Percentiles rank a stretch among this genome's conserved stretches.
These are phyloP conservation scores for Mallotus nudiflorus DNA, from an alignment of 345 rosid species.

Conservation along the genomic window DNA sequence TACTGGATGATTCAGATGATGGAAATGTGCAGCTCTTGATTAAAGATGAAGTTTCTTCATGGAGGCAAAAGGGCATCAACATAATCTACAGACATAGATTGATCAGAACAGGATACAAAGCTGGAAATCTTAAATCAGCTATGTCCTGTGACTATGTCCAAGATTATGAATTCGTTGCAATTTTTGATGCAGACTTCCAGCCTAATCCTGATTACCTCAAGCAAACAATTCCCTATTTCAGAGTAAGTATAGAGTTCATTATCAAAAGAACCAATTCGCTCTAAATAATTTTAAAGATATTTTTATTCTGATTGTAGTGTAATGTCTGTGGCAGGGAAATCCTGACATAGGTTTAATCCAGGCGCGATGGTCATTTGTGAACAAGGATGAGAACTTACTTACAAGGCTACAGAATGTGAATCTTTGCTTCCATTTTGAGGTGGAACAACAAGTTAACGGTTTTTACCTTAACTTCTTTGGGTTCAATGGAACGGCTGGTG, in stretches of 20 bases:
- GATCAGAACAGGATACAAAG: conserved; percentile 89
- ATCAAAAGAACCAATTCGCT: background rate
- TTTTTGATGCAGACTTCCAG: conserved; percentile 84
- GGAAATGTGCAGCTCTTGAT: conserved; percentile 60
- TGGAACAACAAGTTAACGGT: conserved; percentile 90
- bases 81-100: conserved; percentile 81
- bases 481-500: conserved; percentile 92
- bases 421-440: conserved; percentile 89
- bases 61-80: conserved; percentile 76
- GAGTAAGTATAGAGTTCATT: conserved; percentile 37
- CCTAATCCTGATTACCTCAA: conserved; percentile 82
- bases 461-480: conserved; percentile 78
- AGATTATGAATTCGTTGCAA: conserved; percentile 75
- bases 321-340: conserved; percentile 57
- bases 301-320: background rate
- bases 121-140: conserved; percentile 89
- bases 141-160: conserved; percentile 82
- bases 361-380: conserved; percentile 88
- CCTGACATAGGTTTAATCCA: conserved; percentile 82
- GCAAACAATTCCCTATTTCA: conserved; percentile 77
- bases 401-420: conserved; percentile 90
- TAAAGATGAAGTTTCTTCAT: conserved; percentile 66
- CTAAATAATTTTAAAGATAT: background rate
- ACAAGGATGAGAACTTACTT: conserved; percentile 89
- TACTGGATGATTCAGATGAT: conserved; percentile 82